Evolutionary conservation across 2,329 filamentous ascomycete species (phyloP), one percentile per base, ranked within the genome.

Genomic region (Waltergamsia citrina): DNA sequence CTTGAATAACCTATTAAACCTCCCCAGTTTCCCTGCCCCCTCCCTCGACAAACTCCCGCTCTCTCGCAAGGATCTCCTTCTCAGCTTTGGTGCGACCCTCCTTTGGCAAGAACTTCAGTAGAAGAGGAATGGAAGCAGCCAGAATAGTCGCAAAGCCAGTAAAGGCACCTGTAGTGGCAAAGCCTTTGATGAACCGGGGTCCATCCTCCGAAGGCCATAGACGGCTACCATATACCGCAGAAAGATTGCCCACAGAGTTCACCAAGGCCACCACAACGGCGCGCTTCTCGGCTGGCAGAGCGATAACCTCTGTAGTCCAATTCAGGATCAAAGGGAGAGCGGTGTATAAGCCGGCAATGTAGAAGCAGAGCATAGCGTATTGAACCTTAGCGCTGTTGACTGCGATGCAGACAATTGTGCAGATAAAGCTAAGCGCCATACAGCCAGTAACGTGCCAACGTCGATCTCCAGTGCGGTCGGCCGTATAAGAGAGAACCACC

Each of bases 341-440:
- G 4, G 43, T 44, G 41, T 53, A 59, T 32, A 58, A 48, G 11
- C 54, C 55, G 6, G 50, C 40, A 33, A 42, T 41, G 32, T 39
- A 45, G 38, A 57, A 50, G 38, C 54, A 55, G 18, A 57, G 41
- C 49, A 57, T 53, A 21, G 46, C 46, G 34, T 57, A 57, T 10
- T 47, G 45, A 6, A 51, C 51, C 16, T 48, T 43, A 12, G 48
- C 52, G 16, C 50, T 67, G 22, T 56, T 59, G 36, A 50, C 42
- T 25, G 56, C 51, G 11, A 47, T 41, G 34, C 46, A 48, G 23
- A 57, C 44, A 12, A 59, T 38, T 16, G 48, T 43, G 34, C 45
- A 46, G 30, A 48, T 28, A 23, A 47, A 51, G 15, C 44, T 45
- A 11, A 53, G 39, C 9, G 33, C 37, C 7, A 52, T 37, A n/a